Evolutionary conservation across 352 stramenopile species (phyloP), one percentile per base, ranked within the genome.

Genomic region (Aphanomyces cochlioides): DNA sequence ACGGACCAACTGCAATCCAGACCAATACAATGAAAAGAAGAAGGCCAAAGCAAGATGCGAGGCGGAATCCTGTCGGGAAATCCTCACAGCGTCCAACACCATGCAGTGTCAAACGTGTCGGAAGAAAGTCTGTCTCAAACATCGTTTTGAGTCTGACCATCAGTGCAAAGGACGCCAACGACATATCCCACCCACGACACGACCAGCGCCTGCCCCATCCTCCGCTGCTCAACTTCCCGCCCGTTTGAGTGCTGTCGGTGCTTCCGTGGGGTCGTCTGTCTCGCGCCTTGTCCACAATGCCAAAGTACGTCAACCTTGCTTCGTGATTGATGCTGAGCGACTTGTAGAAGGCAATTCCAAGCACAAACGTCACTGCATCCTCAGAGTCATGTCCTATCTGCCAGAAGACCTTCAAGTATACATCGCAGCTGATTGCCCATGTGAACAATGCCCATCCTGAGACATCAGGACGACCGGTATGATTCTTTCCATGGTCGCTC

Each of bases 61-160:
- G 3, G 84, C 85, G 6, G 76, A 82, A 8, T 63, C 70, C 3
- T 93, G 85, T 39, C 73, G 85, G 15, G 82, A 91, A 40, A 43
- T 90, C 7, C 73, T 93, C 66, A 77, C 86, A 5, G 68, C 77
- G 7, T 89, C 85, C 43, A 93, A 92, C 76, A 72, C 87, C 69
- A 89, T 90, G 69, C 77, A 85, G 45, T 93, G 85, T 71, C 72
- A 47, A 13, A 88, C 83, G 70, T 93, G 85, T 67, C 73, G 73
- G 0, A 82, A 89, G 36, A 81, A 88, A 36, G 85, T 93, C 63
- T 93, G 85, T 74, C 72, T 93, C 19, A 78, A 78, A 60, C 85
- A 93, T 73, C 77, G 85, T n/a, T 93, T 92, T 45, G 84, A 90
- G 71, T 72, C 74, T 15, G 85, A 93, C 70, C 85, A 93, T 70